Evolutionary conservation across 1,284 basidiomycete genomes (phyloP).

Genomic region (Tilletiopsis washingtonensis): DNA sequence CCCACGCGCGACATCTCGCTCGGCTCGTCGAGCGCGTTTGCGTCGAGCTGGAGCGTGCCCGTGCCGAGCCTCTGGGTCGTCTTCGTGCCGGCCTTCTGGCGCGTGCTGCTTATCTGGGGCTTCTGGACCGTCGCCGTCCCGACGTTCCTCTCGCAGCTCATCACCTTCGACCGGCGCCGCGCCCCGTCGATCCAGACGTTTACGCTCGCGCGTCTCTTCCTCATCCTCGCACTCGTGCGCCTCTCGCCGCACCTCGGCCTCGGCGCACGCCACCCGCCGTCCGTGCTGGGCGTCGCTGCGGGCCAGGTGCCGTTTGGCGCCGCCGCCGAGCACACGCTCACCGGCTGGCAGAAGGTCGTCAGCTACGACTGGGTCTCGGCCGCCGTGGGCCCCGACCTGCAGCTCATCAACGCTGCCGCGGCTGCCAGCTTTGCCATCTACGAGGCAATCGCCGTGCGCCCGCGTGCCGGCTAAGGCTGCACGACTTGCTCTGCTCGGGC

Average conservation of each 20-base stretch:
- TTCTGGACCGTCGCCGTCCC: conserved; percentile 29
- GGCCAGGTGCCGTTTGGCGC: conserved; percentile 15
- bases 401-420: conserved; percentile 25
- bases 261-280: conserved; percentile 11
- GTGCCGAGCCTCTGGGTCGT: conserved; percentile 13
- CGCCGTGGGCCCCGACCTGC: conserved; percentile 18
- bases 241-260: conserved; percentile 19
- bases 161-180: conserved; percentile 28
- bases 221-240: conserved; percentile 22
- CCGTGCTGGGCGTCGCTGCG: conserved; percentile 24
- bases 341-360: conserved; percentile 12
- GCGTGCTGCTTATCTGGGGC: conserved; percentile 28
- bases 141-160: conserved; percentile 22
- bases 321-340: conserved; percentile 2
- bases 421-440: conserved; percentile 24
- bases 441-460: conserved; percentile 22
- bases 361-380: conserved; percentile 25
- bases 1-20: conserved; percentile 26
- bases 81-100: conserved; percentile 18
- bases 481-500: too few relatives aligned
- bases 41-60: conserved; percentile 31
- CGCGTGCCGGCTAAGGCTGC: conserved; percentile 16
- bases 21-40: conserved; percentile 14
- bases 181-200: conserved; percentile 32
- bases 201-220: conserved; percentile 26